Evolutionary conservation across 148 eudicot genomes (phyloP), one percentile per base, ranked within the genome.

Genomic region (Fagopyrum tataricum): DNA sequence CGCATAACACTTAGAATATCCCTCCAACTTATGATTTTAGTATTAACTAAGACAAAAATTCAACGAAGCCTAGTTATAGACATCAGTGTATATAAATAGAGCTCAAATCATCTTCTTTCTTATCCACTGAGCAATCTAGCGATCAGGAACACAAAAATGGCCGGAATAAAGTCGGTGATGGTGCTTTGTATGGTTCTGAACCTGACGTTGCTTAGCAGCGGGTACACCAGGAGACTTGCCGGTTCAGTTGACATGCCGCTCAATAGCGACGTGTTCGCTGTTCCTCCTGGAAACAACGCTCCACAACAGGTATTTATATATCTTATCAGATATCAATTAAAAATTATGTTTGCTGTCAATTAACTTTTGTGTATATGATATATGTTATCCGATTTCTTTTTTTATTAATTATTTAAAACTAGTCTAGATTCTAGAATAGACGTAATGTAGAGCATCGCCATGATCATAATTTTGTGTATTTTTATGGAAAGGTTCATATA

Each of bases 401-500:
- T 31, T 31, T 31, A 31, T 31, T 31, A 31, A 31, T 31, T 31
- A 31, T 31, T 31, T 31, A 31, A 31, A 31, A 31, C 37, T 31
- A 31, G 37, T 31, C 37, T 31, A 31, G 37, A 31, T 31, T 31
- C 37, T 31, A 31, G 37, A 31, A 31, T 31, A 31, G 1, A 31
- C 37, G 37, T 31, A 31, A 31, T 3, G 37, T 31, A 31, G 37
- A 31, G 37, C 37, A 31, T 1, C 37, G 37, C 37, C 37, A 31
- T 31, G 37, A 31, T 31, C 37, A 31, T 31, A 31, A 3, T 31
- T 31, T 31, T 31, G 37, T 31, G 37, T 31, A 31, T 49, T 49
- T 49, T 15, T 49, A 12, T 49, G 14, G 55, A 15, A 49, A 91
- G 97, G 97, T 91, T 77, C 97, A 89, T 74, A 87, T 91, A 76